Evolutionary conservation across 2,329 filamentous ascomycete genomes (phyloP).

Genomic region (Xylaria sp.): DNA sequence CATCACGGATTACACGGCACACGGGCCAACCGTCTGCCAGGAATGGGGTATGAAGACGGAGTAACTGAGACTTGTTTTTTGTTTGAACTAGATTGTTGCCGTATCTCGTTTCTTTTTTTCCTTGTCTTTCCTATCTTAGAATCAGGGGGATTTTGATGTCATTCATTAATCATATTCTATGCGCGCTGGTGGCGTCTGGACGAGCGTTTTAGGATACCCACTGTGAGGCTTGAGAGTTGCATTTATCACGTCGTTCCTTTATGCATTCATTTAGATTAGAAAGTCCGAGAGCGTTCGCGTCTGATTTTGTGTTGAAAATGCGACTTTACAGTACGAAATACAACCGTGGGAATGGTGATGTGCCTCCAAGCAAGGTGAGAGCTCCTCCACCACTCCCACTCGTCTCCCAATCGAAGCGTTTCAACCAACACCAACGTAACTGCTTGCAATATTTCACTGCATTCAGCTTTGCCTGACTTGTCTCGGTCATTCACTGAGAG

Average conservation of each 20-base stretch:
- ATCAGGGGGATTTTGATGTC: background rate
- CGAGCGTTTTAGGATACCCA: background rate
- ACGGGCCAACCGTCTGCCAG: slow-evolving; percentile 37
- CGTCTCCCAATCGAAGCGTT: no score
- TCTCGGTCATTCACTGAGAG: no score
- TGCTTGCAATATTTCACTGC: no score
- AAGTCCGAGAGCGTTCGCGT: background rate
- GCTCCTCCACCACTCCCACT: no score
- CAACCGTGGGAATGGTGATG: no score
- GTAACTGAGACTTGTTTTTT: background rate
- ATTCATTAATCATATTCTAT: background rate
- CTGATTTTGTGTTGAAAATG: background rate
- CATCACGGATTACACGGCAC: slow-evolving; percentile 28
- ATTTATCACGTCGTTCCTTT: background rate
- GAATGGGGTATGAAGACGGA: slow-evolving; percentile 34
- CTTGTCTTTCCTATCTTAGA: background rate
- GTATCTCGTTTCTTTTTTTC: no score
- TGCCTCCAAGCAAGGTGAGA: no score
- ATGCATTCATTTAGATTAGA: background rate
- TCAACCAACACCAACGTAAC: no score
- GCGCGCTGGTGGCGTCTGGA: background rate
- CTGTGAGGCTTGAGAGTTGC: background rate
- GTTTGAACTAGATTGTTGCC: no score
- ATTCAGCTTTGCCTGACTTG: no score
- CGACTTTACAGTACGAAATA: background rate